Conservation (phyloP, 176 grass and related monocot species). For the Oryza rufipogon region DNA sequence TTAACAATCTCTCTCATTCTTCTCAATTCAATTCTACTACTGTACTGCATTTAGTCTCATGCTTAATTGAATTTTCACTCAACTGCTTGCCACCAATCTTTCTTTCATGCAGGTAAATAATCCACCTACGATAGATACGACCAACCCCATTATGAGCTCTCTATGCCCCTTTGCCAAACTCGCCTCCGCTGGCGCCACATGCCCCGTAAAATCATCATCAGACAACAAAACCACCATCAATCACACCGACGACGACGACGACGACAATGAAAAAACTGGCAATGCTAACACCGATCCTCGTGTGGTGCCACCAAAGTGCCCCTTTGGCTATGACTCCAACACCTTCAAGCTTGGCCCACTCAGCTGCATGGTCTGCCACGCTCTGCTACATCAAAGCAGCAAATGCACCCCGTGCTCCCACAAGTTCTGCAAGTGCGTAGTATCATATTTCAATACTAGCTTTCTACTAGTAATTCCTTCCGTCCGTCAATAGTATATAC, state of each 20-base stretch:
- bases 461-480: neutral
- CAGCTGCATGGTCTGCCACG: slow-evolving; percentile 94
- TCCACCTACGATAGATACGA: neutral
- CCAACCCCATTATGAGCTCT: slow-evolving; percentile 39
- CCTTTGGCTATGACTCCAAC: slow-evolving; percentile 88
- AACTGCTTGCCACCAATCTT: neutral
- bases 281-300: slow-evolving; percentile 31
- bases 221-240: neutral
- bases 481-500: neutral
- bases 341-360: slow-evolving; percentile 93
- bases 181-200: slow-evolving; percentile 2
- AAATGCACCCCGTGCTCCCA: slow-evolving; percentile 81
- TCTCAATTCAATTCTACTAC: too few species aligned
- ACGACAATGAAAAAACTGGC: slow-evolving; percentile 32
- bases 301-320: slow-evolving; percentile 76
- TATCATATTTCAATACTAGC: neutral
- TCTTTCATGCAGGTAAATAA: slow-evolving; percentile 10
- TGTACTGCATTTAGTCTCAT: too few species aligned
- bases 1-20: too few species aligned
- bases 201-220: slow-evolving; percentile 37
- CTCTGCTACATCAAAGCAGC: slow-evolving; percentile 77
- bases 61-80: neutral
- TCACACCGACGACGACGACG: slow-evolving; percentile 1
- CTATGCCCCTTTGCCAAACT: slow-evolving; percentile 40
- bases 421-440: slow-evolving; percentile 90